Evolutionary conservation across 2,329 filamentous ascomycete species (phyloP).

Genomic region (Talaromyces albobiverticillius): DNA sequence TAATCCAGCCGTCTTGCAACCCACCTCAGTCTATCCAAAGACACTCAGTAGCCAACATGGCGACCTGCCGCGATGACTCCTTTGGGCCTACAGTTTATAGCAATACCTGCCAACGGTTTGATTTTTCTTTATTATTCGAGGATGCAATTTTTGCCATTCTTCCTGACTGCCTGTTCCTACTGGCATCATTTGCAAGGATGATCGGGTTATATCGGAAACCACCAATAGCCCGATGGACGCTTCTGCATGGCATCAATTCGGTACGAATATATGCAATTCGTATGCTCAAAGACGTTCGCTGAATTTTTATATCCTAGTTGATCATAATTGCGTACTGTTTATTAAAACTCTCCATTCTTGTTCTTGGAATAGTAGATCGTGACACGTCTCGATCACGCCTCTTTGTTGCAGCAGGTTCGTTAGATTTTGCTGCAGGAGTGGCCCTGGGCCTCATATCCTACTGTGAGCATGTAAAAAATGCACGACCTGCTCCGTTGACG

Average conservation of each 20-base stretch:
- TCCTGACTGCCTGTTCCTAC: conserved; percentile 2
- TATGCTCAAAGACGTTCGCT: background rate
- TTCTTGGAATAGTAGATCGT: background rate
- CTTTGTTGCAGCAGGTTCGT: background rate
- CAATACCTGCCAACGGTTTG: background rate
- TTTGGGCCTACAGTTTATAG: conserved; percentile 2
- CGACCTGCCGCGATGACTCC: background rate
- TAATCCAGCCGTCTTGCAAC: background rate
- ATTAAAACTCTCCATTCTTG: background rate
- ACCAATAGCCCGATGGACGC: conserved; percentile 7
- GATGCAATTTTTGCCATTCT: conserved; percentile 8
- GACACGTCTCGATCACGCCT: conserved; percentile 1
- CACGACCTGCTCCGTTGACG: conserved; percentile 4
- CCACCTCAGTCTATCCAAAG: background rate
- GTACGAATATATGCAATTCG: background rate
- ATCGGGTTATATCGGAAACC: conserved; percentile 1
- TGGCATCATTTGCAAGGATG: background rate
- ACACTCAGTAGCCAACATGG: background rate
- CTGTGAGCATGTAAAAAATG: conserved; percentile 8
- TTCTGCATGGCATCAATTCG: background rate
- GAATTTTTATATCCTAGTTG: background rate
- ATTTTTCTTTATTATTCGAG: conserved; percentile 8
- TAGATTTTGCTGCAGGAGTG: conserved; percentile 7
- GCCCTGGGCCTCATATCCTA: conserved; percentile 3
- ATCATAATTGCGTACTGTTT: conserved; percentile 3